Conservation (phyloP, 805 yeast genomes). For the Candida silvatica region DNA sequence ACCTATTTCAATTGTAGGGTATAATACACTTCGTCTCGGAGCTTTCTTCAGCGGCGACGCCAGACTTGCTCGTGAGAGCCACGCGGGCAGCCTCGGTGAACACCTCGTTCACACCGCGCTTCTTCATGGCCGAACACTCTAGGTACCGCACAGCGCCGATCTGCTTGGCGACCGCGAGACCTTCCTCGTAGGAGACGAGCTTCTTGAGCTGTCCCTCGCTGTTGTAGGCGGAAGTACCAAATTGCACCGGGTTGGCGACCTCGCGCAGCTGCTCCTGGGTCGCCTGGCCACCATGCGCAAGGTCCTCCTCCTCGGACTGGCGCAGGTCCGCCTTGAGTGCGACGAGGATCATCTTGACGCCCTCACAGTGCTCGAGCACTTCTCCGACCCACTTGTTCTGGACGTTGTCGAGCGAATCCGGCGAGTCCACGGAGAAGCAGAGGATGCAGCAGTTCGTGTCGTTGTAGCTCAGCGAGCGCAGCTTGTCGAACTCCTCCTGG, state of each 20-base stretch:
- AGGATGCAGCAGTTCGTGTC: slow-evolving; percentile 97
- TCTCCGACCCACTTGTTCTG: slow-evolving; percentile 96
- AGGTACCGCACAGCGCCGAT: slow-evolving; percentile 91
- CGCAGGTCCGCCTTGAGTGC: slow-evolving; percentile 94
- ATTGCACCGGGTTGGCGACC: neutral
- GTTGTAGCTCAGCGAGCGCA: slow-evolving; percentile 84
- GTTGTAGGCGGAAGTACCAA: slow-evolving; percentile 16
- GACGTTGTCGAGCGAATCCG: slow-evolving; percentile 91
- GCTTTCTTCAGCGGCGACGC: slow-evolving; percentile 21
- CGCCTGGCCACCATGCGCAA: slow-evolving; percentile 18
- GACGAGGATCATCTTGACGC: slow-evolving; percentile 86
- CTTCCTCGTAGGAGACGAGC: slow-evolving; percentile 85
- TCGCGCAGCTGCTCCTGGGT: slow-evolving; percentile 2
- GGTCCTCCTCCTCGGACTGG: slow-evolving; percentile 38
- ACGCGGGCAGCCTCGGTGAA: slow-evolving; percentile 98
- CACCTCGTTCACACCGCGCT: slow-evolving; percentile 98
- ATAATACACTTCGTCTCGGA: slow-evolving; percentile 15
- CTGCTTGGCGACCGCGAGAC: slow-evolving; percentile 82
- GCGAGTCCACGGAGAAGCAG: slow-evolving; percentile 90
- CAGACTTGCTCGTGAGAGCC: slow-evolving; percentile 79
- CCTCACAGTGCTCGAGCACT: slow-evolving; percentile 94
- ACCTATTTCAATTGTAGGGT: too few species aligned
- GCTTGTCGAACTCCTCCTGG: slow-evolving; percentile 94
- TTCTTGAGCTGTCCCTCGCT: slow-evolving; percentile 29
- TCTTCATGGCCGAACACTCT: slow-evolving; percentile 94